phyloP scores from a whole-genome alignment of 345 rosid species.

The Eucalyptus pauciflora region DNA sequence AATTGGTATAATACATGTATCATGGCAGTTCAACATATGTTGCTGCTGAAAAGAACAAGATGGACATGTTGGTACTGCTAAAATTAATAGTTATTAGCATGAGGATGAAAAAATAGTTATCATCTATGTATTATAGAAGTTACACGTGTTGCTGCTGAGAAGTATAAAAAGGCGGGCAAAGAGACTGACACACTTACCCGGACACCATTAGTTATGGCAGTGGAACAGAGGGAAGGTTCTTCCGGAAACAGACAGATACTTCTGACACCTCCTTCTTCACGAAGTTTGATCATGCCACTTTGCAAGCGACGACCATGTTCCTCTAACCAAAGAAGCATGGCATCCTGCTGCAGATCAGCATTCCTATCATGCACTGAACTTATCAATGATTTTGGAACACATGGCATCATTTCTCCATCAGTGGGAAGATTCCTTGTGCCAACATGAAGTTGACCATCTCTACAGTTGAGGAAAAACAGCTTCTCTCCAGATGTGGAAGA shows the following conservation, averaged over 20 bases:
- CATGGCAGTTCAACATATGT: background rate
- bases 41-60: background rate
- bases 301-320: conserved; percentile 63
- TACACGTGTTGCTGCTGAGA: background rate
- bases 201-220: conserved; percentile 69
- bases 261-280: conserved; percentile 14
- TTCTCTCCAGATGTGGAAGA: conserved; percentile 26
- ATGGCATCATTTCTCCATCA: conserved; percentile 57
- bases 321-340: conserved; percentile 84
- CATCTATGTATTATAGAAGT: background rate
- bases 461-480: conserved; percentile 69
- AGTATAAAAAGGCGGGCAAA: background rate
- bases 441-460: conserved; percentile 57
- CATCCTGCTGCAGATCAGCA: conserved; percentile 57
- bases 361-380: conserved; percentile 29
- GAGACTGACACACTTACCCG: conserved; percentile 22
- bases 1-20: background rate
- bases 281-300: conserved; percentile 42
- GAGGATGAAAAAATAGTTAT: background rate
- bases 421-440: conserved; percentile 29
- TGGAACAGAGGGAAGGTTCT: conserved; percentile 64
- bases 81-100: background rate
- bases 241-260: conserved; percentile 67
- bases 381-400: conserved; percentile 62
- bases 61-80: background rate